Evolutionary conservation across 1,139 yeast species (phyloP).

Genomic region (Kodamaea anthophila): DNA sequence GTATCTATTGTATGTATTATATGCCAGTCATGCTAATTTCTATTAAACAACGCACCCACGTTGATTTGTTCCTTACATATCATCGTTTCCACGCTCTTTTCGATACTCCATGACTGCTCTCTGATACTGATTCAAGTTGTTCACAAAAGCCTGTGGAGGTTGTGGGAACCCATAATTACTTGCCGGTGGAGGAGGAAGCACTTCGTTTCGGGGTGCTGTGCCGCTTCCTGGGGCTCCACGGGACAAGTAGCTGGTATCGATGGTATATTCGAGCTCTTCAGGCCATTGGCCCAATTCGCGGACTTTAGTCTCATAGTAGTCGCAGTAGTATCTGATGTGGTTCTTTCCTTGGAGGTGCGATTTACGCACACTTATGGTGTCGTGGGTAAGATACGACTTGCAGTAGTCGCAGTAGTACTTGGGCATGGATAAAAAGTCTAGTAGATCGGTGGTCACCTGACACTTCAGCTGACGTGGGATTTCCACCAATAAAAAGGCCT

Average conservation of each 20-base stretch:
- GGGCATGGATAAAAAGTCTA: slow-evolving; percentile 28
- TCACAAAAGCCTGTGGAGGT: slow-evolving; percentile 34
- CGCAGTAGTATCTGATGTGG: slow-evolving; percentile 69
- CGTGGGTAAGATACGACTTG: slow-evolving; percentile 80
- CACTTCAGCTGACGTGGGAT: too few relatives aligned
- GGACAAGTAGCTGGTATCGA: slow-evolving; percentile 33
- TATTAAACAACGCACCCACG: not conserved
- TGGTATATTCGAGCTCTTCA: slow-evolving; percentile 34
- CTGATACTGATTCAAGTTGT: slow-evolving; percentile 10
- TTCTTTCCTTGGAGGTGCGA: slow-evolving; percentile 78
- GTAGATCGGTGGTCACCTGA: too few relatives aligned
- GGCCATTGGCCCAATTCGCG: slow-evolving; percentile 44
- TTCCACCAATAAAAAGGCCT: slow-evolving; percentile 7
- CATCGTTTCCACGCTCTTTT: slow-evolving; percentile 2
- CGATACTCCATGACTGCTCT: slow-evolving; percentile 6
- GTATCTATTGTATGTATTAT: too few relatives aligned
- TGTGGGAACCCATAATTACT: slow-evolving; percentile 30
- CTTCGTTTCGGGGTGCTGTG: slow-evolving; percentile 7
- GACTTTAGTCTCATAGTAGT: slow-evolving; percentile 63
- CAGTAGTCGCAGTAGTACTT: slow-evolving; percentile 85
- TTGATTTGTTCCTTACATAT: not conserved
- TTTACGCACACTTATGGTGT: slow-evolving; percentile 78
- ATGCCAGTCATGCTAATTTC: not conserved
- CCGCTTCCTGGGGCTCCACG: slow-evolving; percentile 41
- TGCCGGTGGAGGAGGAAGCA: slow-evolving; percentile 38